These are phyloP conservation scores for Ceratobasidium sp. DNA, from an alignment of 1,284 basidiomycete species.

Conservation along the genomic window DNA sequence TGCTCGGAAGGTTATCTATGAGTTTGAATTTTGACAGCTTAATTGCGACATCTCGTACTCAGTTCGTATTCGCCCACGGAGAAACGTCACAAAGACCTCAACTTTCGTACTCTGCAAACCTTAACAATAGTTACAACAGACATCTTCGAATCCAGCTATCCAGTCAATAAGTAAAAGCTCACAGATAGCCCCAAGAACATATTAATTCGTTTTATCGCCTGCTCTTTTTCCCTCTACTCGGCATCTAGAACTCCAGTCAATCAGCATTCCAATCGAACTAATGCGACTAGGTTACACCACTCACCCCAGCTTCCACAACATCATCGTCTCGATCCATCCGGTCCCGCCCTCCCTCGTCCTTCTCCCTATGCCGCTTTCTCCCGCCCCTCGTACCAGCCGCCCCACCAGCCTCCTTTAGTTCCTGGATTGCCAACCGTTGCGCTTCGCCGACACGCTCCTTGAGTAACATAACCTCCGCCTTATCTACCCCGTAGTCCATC, in stretches of 20 bases:
- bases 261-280: not conserved
- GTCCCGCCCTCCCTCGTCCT: constrained; percentile 67
- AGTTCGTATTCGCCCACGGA: too few species aligned
- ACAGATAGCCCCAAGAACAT: too few species aligned
- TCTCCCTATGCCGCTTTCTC: constrained; percentile 70
- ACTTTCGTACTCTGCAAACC: not conserved
- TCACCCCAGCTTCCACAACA: constrained; percentile 81
- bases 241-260: constrained; percentile 3
- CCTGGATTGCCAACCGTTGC: constrained; percentile 82
- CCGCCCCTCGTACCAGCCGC: constrained; percentile 67
- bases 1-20: not conserved
- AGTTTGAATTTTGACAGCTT: not conserved
- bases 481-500: constrained; percentile 90
- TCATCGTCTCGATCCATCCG: constrained; percentile 90
- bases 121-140: not conserved
- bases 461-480: constrained; percentile 90
- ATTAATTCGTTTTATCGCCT: constrained; percentile 3
- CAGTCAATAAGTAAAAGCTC: not conserved
- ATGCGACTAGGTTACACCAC: not conserved
- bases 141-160: not conserved
- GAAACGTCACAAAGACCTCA: not conserved
- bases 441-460: constrained; percentile 94
- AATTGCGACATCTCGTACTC: not conserved
- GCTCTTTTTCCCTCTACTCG: constrained; percentile 15
- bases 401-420: constrained; percentile 73